Evolutionary conservation across 139 green algal species (phyloP), one percentile per base, ranked within the genome.

Genomic region (Chlamydomonas asymmetrica): DNA sequence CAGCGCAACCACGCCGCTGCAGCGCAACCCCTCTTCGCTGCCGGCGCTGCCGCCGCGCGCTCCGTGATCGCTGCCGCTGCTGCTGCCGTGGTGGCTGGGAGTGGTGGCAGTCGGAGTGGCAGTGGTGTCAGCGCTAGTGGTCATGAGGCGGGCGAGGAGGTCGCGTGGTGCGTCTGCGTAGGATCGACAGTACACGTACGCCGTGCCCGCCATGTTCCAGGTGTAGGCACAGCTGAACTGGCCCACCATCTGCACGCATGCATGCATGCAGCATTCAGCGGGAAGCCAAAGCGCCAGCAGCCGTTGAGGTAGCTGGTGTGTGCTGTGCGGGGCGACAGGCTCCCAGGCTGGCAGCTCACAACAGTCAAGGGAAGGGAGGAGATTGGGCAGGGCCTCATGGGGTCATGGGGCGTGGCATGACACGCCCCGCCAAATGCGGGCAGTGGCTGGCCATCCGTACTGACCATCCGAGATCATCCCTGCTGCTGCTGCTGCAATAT

Each of bases 171-270:
- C 76, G 18, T 65, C 37, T 39, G 7, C 3, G 29, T 73, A 60
- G 22, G 25, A 48, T 29, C 68, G 68, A 9, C 63, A 38, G 61
- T 82, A 82, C 60, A 82, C 76, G 50, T 82, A 68, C 29, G 68
- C 68, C 1, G 39, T 67, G 31, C 76, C 76, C 20, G 34, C 38
- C 2, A 66, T 35, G 5, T 65, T 74, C 76, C 76, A 82, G 9
- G 61, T 40, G 76, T 67, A 82, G 45, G 32, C 20, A 62, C 76
- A 82, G 4, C 37, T 48, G 61, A 82, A 82, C 61, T 77, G 43
- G 50, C 68, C 68, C 52, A 27, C 27, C 22, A 20, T 29, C 27
- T n/a, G n/a, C n/a, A n/a, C n/a, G n/a, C n/a, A n/a, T n/a, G n/a
- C n/a, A n/a, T n/a, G n/a, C n/a, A n/a, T n/a, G n/a, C n/a, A n/a